Conservation (phyloP, 106 monocot species). For the Dendrobium huoshanense region DNA sequence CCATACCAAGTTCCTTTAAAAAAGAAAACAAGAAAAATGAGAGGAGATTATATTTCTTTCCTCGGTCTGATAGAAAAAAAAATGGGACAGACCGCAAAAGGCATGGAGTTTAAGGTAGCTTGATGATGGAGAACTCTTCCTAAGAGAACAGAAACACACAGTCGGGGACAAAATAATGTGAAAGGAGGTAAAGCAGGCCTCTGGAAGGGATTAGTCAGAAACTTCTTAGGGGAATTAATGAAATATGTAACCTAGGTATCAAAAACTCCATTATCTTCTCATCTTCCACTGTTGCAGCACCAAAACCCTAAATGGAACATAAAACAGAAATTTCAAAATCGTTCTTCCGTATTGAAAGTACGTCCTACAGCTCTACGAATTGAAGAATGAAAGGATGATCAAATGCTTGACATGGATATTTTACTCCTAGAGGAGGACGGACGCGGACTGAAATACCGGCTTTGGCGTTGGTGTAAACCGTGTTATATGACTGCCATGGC, state of each 20-base stretch:
- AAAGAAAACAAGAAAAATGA: background rate
- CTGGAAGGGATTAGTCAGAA: background rate
- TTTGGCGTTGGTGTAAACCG: conserved; percentile 92
- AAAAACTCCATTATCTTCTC: background rate
- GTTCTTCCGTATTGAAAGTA: background rate
- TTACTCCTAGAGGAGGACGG: background rate
- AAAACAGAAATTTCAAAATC: background rate
- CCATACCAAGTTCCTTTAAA: background rate
- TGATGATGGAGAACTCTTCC: background rate
- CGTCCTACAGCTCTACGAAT: background rate
- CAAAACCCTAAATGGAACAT: conserved; percentile 2
- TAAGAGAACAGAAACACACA: background rate
- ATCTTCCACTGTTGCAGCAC: background rate
- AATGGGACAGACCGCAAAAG: background rate
- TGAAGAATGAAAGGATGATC: background rate
- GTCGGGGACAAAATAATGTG: background rate
- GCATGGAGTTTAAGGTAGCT: background rate
- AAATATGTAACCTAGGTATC: background rate
- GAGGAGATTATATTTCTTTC: background rate
- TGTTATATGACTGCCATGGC: conserved; percentile 93
- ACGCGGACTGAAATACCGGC: conserved; percentile 40
- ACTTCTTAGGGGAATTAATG: background rate
- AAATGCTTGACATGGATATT: background rate
- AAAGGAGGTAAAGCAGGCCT: background rate
- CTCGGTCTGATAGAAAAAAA: background rate